A percentile compares a stretch with the other conserved stretches of the same genome.
These are phyloP conservation scores for Mycena alexandri DNA, from an alignment of 768 basidiomycete species.

Conservation along the genomic window DNA sequence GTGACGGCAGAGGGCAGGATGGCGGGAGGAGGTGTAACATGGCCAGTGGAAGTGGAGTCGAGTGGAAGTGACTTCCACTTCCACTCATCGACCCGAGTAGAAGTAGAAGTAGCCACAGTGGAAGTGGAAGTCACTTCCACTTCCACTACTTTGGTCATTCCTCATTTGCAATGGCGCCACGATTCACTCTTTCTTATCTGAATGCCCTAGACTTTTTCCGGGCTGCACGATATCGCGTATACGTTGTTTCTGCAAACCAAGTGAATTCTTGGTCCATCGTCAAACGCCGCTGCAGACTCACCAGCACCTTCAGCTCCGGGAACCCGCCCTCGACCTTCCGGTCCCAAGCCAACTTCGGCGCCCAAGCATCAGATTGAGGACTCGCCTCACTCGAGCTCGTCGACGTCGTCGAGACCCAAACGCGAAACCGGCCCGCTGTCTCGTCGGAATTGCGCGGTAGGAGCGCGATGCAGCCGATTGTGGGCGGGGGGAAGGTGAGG, in stretches of 20 bases:
- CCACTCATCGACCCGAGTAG: too few species aligned
- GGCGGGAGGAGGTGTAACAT: too few species aligned
- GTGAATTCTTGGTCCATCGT: too few species aligned
- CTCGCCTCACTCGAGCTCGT: slow-evolving; percentile 21
- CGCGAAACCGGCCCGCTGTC: slow-evolving; percentile 90
- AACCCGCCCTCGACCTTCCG: slow-evolving; percentile 92
- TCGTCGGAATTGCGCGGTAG: slow-evolving; percentile 84
- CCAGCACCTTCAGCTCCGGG: slow-evolving; percentile 89
- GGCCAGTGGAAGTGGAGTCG: too few species aligned
- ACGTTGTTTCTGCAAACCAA: slow-evolving; percentile 78
- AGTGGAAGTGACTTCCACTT: too few species aligned
- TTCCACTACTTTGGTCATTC: too few species aligned
- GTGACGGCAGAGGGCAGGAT: too few species aligned
- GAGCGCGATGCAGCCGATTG: slow-evolving; percentile 74
- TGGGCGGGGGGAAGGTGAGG: slow-evolving; percentile 89
- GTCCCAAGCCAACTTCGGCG: slow-evolving; percentile 82
- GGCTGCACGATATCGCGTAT: slow-evolving; percentile 89
- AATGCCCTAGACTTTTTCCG: slow-evolving; percentile 87
- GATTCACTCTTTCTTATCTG: slow-evolving; percentile 66
- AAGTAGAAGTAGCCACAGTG: too few species aligned
- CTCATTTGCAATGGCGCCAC: too few species aligned
- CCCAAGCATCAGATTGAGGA: slow-evolving; percentile 12
- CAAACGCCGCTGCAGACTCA: slow-evolving; percentile 56
- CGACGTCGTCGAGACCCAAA: slow-evolving; percentile 75
- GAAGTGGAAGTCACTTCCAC: too few species aligned